Evolutionary conservation across 2,329 filamentous ascomycete genomes (phyloP).

Genomic region (Diplodia corticola): DNA sequence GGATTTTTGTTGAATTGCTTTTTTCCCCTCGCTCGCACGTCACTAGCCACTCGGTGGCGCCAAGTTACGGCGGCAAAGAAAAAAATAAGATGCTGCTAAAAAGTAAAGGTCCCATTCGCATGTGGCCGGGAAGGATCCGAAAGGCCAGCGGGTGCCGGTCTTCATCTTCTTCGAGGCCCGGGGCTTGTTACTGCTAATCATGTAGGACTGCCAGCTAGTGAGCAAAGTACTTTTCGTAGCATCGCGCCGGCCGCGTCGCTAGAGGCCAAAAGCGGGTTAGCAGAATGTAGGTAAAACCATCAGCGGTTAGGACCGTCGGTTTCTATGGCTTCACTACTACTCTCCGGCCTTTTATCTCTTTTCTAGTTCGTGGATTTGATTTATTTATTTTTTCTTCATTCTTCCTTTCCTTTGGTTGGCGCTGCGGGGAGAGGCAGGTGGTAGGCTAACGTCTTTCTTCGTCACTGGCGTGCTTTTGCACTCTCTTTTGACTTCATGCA

Average conservation of each 20-base stretch:
- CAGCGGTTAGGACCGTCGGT: too few species aligned
- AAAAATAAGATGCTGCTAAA: background rate
- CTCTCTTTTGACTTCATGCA: background rate
- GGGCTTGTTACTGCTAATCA: background rate
- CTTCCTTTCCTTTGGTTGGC: background rate
- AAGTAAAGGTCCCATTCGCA: background rate
- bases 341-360: too few species aligned
- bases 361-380: too few species aligned
- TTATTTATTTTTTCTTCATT: background rate
- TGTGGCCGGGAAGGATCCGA: background rate
- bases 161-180: too few species aligned
- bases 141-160: too few species aligned
- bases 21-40: background rate
- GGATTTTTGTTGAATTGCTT: too few species aligned
- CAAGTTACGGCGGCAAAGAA: background rate
- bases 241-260: background rate
- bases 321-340: too few species aligned
- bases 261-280: background rate
- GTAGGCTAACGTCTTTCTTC: too few species aligned
- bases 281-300: background rate
- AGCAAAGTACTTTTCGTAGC: too few species aligned
- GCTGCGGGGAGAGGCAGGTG: too few species aligned
- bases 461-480: background rate
- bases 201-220: too few species aligned
- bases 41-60: background rate